These are phyloP conservation scores for Pichia nanzhaoensis DNA, from an alignment of 805 yeast genomes.

Conservation along the genomic window DNA sequence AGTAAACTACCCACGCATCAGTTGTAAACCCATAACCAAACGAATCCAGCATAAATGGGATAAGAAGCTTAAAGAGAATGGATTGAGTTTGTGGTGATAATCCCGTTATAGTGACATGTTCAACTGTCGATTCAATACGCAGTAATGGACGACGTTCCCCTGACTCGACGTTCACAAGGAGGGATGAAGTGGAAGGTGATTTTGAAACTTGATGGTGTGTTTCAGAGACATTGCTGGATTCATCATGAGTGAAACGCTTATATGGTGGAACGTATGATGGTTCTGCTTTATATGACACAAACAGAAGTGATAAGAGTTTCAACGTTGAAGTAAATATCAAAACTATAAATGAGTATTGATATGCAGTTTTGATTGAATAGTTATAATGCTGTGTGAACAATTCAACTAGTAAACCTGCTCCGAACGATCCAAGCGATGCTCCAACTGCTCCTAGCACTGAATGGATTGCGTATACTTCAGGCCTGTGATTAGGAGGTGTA, in stretches of 20 bases:
- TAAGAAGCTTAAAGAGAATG: conserved; percentile 41
- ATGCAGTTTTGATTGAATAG: conserved; percentile 37
- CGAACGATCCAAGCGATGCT: conserved; percentile 63
- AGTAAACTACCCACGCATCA: conserved; percentile 81
- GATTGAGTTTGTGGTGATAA: conserved; percentile 38
- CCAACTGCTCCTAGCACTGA: conserved; percentile 66
- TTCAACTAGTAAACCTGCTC: conserved; percentile 56
- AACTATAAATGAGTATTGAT: conserved; percentile 48
- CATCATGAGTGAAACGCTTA: conserved; percentile 10
- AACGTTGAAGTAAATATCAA: conserved; percentile 49
- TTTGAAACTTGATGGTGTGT: neutral
- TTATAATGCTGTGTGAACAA: conserved; percentile 29
- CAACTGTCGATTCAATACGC: conserved; percentile 18
- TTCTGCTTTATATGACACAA: conserved; percentile 51
- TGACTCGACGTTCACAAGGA: too few relatives aligned
- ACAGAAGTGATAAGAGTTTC: conserved; percentile 45
- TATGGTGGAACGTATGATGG: conserved; percentile 23
- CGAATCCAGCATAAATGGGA: conserved; percentile 76
- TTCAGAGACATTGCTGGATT: neutral
- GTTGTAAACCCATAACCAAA: conserved; percentile 88
- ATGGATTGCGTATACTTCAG: conserved; percentile 71
- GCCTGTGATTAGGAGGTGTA: conserved; percentile 55
- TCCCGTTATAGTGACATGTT: conserved; percentile 25
- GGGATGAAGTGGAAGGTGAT: neutral
- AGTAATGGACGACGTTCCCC: conserved; percentile 12